phyloP scores from a whole-genome alignment of 2,329 filamentous ascomycete species.

The Fusarium denticulatum region DNA sequence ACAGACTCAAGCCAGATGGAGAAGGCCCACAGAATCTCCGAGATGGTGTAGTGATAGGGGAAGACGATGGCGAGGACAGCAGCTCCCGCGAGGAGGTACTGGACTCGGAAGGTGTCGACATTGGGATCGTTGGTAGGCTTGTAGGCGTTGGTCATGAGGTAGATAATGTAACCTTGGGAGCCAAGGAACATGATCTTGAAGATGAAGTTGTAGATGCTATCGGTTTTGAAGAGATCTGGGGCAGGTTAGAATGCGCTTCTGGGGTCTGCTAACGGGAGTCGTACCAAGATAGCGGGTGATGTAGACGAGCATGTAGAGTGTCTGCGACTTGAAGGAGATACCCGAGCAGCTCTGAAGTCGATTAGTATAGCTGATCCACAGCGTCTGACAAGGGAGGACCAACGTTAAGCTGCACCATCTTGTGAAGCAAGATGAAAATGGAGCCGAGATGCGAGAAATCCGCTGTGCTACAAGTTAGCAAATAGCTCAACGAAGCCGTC shows the following conservation, averaged over 20 bases:
- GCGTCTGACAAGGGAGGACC: slow-evolving; percentile 43
- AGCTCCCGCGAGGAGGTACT: slow-evolving; percentile 88
- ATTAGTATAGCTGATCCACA: slow-evolving; percentile 31
- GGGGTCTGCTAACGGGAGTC: neutral
- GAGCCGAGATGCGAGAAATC: slow-evolving; percentile 96
- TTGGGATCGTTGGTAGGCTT: slow-evolving; percentile 98
- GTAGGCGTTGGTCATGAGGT: slow-evolving; percentile 97
- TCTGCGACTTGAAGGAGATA: slow-evolving; percentile 99
- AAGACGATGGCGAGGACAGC: slow-evolving; percentile 82
- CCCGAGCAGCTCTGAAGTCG: slow-evolving; percentile 86
- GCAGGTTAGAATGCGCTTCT: slow-evolving; percentile 3
- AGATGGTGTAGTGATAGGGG: slow-evolving; percentile 82
- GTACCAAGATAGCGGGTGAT: slow-evolving; percentile 88
- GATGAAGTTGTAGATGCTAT: slow-evolving; percentile 88
- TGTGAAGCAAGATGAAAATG: slow-evolving; percentile 93
- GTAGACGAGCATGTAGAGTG: slow-evolving; percentile 93
- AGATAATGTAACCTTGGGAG: slow-evolving; percentile 92
- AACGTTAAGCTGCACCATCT: slow-evolving; percentile 94
- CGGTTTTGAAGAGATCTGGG: slow-evolving; percentile 84
- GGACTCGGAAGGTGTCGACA: slow-evolving; percentile 95
- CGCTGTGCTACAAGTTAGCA: slow-evolving; percentile 61
- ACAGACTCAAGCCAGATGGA: slow-evolving; percentile 98
- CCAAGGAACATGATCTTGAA: slow-evolving; percentile 97
- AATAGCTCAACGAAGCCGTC: neutral
- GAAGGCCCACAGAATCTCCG: slow-evolving; percentile 96